Evolutionary conservation across 805 yeast genomes (phyloP).

Genomic region (Brettanomyces custersianus): DNA sequence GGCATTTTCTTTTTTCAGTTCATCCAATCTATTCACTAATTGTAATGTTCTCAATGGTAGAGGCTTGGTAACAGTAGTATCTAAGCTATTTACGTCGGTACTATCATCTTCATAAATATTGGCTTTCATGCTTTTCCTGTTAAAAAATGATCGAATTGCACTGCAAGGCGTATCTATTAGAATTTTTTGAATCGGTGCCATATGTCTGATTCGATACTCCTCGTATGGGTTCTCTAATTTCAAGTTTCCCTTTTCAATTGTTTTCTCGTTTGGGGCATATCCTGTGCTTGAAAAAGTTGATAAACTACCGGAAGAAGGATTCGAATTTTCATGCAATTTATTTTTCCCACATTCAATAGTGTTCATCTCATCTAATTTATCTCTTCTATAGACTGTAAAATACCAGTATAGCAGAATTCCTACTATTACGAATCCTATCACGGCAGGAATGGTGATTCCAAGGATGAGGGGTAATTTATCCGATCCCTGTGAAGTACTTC

Average conservation of each 20-base stretch:
- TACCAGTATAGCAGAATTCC: not conserved
- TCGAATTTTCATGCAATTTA: not conserved
- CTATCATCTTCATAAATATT: not conserved
- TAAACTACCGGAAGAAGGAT: not conserved
- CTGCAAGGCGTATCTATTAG: conserved; percentile 13
- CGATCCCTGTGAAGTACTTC: not conserved
- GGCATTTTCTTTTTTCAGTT: not conserved
- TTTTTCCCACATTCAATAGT: too few relatives aligned
- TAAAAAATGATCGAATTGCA: conserved; percentile 10
- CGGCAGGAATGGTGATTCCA: not conserved
- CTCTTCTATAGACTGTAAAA: not conserved
- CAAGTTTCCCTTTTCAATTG: not conserved
- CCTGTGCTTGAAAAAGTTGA: not conserved
- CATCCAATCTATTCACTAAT: not conserved
- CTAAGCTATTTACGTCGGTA: not conserved
- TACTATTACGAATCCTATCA: not conserved
- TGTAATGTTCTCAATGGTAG: not conserved
- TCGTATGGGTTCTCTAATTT: not conserved
- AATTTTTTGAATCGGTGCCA: conserved; percentile 16
- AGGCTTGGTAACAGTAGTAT: not conserved
- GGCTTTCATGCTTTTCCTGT: conserved; percentile 12
- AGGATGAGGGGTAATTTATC: not conserved
- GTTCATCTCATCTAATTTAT: too few relatives aligned
- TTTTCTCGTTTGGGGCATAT: not conserved
- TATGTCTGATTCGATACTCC: conserved; percentile 2